Evolutionary conservation across 805 yeast species (phyloP), one percentile per base, ranked within the genome.

Genomic region (Novakomyces olei): DNA sequence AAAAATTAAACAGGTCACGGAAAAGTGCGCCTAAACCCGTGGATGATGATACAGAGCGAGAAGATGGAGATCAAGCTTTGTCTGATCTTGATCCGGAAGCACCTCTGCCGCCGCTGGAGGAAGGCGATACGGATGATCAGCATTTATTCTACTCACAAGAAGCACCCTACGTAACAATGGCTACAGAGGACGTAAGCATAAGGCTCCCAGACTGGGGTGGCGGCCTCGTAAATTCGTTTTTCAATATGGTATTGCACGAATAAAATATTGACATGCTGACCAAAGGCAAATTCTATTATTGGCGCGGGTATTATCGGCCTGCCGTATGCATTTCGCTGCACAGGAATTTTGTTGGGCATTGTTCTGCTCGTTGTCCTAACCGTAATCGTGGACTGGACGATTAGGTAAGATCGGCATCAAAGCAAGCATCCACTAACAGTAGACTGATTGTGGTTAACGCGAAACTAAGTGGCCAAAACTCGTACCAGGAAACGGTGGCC

Each of bases 401-500:
- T 69, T 29, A 45, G 61, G n/a, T n/a, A n/a, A n/a, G n/a, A n/a
- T n/a, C 42, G 38, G 26, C 15, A 32, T 19, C 10, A 10, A 4
- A 10, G 15, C n/a, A 6, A 17, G 25, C 14, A n/a, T n/a, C n/a
- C n/a, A n/a, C n/a, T n/a, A n/a, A n/a, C n/a, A n/a, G n/a, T n/a
- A n/a, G n/a, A n/a, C 51, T 83, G 24, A 79, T 83, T 45, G 81
- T 85, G 16, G 61, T 75, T 22, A 85, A 83, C 48, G 68, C 92
- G 30, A 74, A 74, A 38, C 55, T 83, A 25, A 64, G 85, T 4
- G 79, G 81, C 1, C 67, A 76, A 9, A 60, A 63, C 27, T 68
- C 91, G 0, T 85, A 80, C 46, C 94, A 88, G 40, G 92, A 72
- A 29, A 76, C 91, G 1, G 94, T 76, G 0, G 63, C 67, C 30